These are phyloP conservation scores for Sporobolomyces roseus DNA, from an alignment of 768 basidiomycete species.

Conservation along the genomic window DNA sequence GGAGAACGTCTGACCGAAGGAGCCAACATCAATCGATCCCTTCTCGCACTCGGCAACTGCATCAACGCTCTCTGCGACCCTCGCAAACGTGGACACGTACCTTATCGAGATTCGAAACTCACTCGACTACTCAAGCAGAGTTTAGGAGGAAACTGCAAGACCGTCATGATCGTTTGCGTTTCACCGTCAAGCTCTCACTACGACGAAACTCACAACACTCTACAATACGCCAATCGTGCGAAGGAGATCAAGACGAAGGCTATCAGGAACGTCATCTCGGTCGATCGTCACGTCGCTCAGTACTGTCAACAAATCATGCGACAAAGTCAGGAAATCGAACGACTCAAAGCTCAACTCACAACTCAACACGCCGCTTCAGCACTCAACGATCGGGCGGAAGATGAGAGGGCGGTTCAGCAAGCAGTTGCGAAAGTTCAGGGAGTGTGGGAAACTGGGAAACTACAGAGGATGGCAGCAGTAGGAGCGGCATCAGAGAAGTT, in stretches of 20 bases:
- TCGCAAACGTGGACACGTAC: conserved; percentile 73
- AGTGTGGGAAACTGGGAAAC: conserved; percentile 25
- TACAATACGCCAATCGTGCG: conserved; percentile 94
- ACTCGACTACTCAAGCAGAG: conserved; percentile 97
- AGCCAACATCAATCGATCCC: conserved; percentile 97
- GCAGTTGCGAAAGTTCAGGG: conserved; percentile 12
- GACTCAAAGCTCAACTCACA: conserved; percentile 78
- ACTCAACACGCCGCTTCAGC: conserved; percentile 57
- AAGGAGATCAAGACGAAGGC: conserved; percentile 98
- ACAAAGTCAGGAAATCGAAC: conserved; percentile 74
- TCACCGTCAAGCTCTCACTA: conserved; percentile 93
- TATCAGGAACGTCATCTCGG: conserved; percentile 89
- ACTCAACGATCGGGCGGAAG: conserved; percentile 58
- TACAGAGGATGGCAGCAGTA: conserved; percentile 9
- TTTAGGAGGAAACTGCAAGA: conserved; percentile 96
- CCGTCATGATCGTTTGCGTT: conserved; percentile 98
- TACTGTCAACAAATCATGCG: conserved; percentile 92
- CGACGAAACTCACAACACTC: conserved; percentile 97
- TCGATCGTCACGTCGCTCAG: conserved; percentile 88
- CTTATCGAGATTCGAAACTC: conserved; percentile 96
- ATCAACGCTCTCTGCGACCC: conserved; percentile 98
- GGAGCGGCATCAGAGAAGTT: conserved; percentile 16
- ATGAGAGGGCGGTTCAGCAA: conserved; percentile 45
- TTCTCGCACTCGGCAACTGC: conserved; percentile 94
- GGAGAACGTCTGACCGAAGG: conserved; percentile 98